Evolutionary conservation across 495 filamentous ascomycete species (phyloP), one percentile per base, ranked within the genome.

Genomic region (Lasiosphaeria ovina): DNA sequence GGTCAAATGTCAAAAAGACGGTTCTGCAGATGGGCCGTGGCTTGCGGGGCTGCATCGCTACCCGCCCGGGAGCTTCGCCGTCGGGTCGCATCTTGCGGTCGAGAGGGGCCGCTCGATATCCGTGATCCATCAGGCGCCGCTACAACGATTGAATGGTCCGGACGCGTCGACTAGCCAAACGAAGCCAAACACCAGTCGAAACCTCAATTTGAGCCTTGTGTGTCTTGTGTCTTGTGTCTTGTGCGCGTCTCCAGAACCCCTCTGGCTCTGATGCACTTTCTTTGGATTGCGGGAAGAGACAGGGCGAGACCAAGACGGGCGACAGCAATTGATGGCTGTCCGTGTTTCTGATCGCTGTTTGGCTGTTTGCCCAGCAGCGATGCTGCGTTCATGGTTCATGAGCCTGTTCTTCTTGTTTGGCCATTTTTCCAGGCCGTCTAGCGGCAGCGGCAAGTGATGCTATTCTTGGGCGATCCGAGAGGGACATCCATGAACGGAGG

Each of bases 261-360:
- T 31, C 9, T 60, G 32, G 47, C 6, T 31, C 9, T 60, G 32
- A 36, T 53, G 48, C 53, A 51, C 60, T 54, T 53, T 61, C 48
- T 57, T n/a, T 7, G 24, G 51, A 16, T 24, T 6, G 54, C 35
- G 33, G 34, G 24, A 36, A 34, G 31, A 32, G 17, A 36, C 42
- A 61, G 61, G 35, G 58, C 58, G 58, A 58, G 58, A 60, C 58
- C 58, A 58, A 17, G 55, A 57, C 17, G 14, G 55, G 16, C 44
- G 31, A 48, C 3, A 35, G n/a, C 24, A 48, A 10, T n/a, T n/a
- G 49, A 50, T 4, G 24, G 36, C 54, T 59, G 52, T 14, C 45
- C 31, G 55, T 16, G 63, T 64, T 71, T 66, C 63, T 63, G 67
- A 62, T 59, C 57, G 65, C 63, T 64, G 64, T 67, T 66, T 68